Percentiles rank a stretch among this genome's conserved stretches.
Conservation (phyloP, 352 stramenopile genomes). For the Globisporangium apiculatum region DNA sequence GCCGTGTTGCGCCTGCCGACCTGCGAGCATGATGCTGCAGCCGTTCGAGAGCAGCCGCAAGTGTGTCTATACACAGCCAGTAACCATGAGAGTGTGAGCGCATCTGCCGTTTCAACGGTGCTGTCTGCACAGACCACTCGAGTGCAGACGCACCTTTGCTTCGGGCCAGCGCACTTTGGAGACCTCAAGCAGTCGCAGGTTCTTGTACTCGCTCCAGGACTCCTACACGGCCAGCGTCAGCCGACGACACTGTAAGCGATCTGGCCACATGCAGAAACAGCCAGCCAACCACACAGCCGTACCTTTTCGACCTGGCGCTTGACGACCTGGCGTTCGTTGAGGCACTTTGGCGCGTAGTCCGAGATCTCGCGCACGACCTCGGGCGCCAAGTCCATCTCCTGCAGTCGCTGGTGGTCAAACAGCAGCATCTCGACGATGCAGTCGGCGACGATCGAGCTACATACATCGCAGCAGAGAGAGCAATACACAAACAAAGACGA, state of each 20-base stretch:
- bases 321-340: slow-evolving; percentile 45
- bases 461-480: neutral
- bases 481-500: no score
- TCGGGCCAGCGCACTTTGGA: slow-evolving; percentile 65
- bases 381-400: slow-evolving; percentile 61
- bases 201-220: slow-evolving; percentile 65
- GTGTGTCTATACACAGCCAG: slow-evolving; percentile 26
- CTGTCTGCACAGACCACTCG: no score
- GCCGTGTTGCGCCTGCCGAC: neutral
- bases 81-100: neutral
- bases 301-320: slow-evolving; percentile 37
- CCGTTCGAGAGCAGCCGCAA: slow-evolving; percentile 62
- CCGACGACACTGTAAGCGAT: neutral
- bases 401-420: slow-evolving; percentile 63
- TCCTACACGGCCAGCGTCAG: slow-evolving; percentile 20
- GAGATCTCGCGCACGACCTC: slow-evolving; percentile 57
- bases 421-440: slow-evolving; percentile 66
- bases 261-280: neutral
- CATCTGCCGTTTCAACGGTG: no score
- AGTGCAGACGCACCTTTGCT: slow-evolving; percentile 25
- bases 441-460: slow-evolving; percentile 46
- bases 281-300: neutral
- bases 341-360: slow-evolving; percentile 41
- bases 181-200: slow-evolving; percentile 52
- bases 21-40: slow-evolving; percentile 65